phyloP scores from a whole-genome alignment of 2,329 filamentous ascomycete species.

The Gaeumannomyces sp. region DNA sequence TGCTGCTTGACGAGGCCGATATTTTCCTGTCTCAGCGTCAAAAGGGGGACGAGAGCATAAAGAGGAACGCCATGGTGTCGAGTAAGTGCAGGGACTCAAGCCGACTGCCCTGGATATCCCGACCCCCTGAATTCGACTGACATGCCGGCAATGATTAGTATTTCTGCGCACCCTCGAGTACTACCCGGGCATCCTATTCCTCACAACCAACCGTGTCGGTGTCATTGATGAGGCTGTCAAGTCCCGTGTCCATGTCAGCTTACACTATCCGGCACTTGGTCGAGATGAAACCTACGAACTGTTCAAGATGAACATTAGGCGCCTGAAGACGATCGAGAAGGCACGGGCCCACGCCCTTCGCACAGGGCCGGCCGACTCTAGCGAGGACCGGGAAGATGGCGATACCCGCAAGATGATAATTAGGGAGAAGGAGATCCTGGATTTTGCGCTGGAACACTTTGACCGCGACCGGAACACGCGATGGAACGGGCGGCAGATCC shows the following conservation, averaged over 20 bases:
- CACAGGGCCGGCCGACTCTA: not conserved
- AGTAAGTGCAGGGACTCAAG: not conserved
- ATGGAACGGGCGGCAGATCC: slow-evolving; percentile 29
- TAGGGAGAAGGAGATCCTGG: slow-evolving; percentile 9
- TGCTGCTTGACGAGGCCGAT: slow-evolving; percentile 25
- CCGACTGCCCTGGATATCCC: not conserved
- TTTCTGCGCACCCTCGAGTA: slow-evolving; percentile 42
- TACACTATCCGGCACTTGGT: slow-evolving; percentile 31
- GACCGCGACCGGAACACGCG: not conserved
- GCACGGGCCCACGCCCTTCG: slow-evolving; percentile 5
- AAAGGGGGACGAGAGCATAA: not conserved
- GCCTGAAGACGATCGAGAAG: slow-evolving; percentile 12
- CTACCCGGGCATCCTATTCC: slow-evolving; percentile 39
- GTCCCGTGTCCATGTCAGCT: slow-evolving; percentile 39
- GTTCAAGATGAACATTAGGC: slow-evolving; percentile 15
- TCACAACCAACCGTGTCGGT: slow-evolving; percentile 40
- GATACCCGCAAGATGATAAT: not conserved
- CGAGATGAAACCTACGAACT: slow-evolving; percentile 13
- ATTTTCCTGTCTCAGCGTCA: slow-evolving; percentile 13
- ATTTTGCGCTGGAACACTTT: slow-evolving; percentile 3
- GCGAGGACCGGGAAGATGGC: too few relatives aligned
- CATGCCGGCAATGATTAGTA: slow-evolving; percentile 18
- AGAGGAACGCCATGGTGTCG: not conserved
- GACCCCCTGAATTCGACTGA: not conserved
- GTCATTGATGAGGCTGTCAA: slow-evolving; percentile 34